Evolutionary conservation across 192 early-diverging fungal genomes (phyloP), one percentile per base, ranked within the genome.

Genomic region (Coemansia sp.): DNA sequence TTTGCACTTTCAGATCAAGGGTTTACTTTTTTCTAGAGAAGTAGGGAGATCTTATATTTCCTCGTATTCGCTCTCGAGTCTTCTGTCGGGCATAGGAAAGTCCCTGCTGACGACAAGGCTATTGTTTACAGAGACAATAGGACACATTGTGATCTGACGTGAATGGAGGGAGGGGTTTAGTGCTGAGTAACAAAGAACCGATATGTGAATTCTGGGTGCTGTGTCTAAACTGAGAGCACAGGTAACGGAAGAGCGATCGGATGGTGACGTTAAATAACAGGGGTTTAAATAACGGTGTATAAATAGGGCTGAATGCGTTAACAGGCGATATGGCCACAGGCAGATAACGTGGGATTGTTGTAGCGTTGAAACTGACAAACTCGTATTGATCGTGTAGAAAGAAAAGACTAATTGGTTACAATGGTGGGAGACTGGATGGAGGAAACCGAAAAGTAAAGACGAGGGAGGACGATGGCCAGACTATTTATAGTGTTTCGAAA

Each of bases 41-140:
- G 15, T 52, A 25, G 22, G 22, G 49, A 57, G 55, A 8, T 1
- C 5, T 57, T 33, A 57, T 9, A 58, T 59, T 9, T 67, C 61
- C 15, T 67, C 61, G 23, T 60, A 63, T 8, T 73, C 65, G 45
- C 62, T 73, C 19, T 63, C 65, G 33, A 57, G 22, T 9, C 55
- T 57, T 34, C 68, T 54, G 23, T 63, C 61, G 20, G 62, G 61
- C 45, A 63, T 61, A 50, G 68, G 69, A 55, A 65, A 69, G 73
- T 75, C 73, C 54, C 73, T 69, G 57, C 32, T 52, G 9, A 69
- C 50, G 53, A 46, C 46, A 33, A 40, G 20, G 36, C 20, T 23
- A 46, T 34, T 36, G 19, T 35, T 42, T 35, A 23, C 36, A 38
- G 65, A 67, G 19, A 17, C 43, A 45, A 54, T 19, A 58, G 59